Evolutionary conservation across 83 land plant genomes (phyloP).

Genomic region (Thuja plicata): DNA sequence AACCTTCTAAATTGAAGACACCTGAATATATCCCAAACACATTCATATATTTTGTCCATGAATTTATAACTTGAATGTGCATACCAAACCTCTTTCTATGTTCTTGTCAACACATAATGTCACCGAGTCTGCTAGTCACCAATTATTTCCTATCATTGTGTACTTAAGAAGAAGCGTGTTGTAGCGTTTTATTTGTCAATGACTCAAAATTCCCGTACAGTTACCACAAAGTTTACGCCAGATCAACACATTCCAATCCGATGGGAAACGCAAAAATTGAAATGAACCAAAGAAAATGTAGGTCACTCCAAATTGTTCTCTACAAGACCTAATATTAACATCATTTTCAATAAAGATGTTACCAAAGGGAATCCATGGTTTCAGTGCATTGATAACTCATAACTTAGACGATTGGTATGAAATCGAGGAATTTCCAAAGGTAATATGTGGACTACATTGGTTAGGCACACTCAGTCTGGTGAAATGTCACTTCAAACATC

Average conservation of each 20-base stretch:
- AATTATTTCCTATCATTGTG: no score
- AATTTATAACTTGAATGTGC: no score
- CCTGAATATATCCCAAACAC: no score
- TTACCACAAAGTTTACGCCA: neutral
- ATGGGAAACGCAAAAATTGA: neutral
- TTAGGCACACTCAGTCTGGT: neutral
- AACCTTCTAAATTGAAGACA: no score
- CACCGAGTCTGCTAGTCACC: no score
- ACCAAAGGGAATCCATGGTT: neutral
- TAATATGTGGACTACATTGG: neutral
- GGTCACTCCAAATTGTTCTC: no score
- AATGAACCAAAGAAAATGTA: neutral
- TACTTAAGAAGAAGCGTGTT: rapidly evolving
- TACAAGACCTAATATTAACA: neutral
- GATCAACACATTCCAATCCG: neutral
- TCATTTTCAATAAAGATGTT: no score
- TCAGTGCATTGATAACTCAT: neutral
- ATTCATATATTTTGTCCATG: no score
- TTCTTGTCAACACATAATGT: no score
- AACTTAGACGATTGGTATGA: neutral
- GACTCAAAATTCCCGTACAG: neutral
- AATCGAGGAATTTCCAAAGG: no score
- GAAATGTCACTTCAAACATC: neutral
- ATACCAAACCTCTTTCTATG: no score
- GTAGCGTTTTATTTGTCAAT: no score